Evolutionary conservation across 345 rosid genomes (phyloP), one percentile per base, ranked within the genome.

Genomic region (Eucalyptus leucophloia): DNA sequence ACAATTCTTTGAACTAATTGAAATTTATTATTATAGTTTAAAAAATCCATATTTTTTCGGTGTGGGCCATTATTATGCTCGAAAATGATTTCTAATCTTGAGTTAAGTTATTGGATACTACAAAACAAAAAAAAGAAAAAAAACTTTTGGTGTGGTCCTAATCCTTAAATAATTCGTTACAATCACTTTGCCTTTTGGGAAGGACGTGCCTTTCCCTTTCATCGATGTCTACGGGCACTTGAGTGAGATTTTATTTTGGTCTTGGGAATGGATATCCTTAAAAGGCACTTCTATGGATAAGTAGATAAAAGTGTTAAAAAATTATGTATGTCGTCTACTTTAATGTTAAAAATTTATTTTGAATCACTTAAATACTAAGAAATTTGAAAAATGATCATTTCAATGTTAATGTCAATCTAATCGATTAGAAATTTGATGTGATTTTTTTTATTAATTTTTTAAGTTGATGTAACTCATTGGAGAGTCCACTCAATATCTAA

Each of bases 391-490:
- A 1, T 0, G 1, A 53, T 53, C 5, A 53, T 53, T 8, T 53
- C 1, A 3, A 0, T 53, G 0, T 2, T 8, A 53, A 19, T 7
- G 2, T 51, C 0, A 0, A 19, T 21, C 0, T 8, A 1, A 53
- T 53, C 0, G 2, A 53, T 4, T 1, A 2, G 10, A 53, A 53
- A 21, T 53, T 4, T 0, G 1, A 53, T 0, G 5, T 19, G 0
- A 8, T 4, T 8, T 53, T 53, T 4, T 8, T 21, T 21, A 21
- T 53, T 53, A 53, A 53, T 53, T 8, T 53, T 9, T 53, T 21
- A 53, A 53, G 2, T 53, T 53, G 24, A 19, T 0, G 21, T 51
- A 3, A 18, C 19, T 50, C 1, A 0, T 6, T 1, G 3, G 1
- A 53, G 26, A 19, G 26, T 53, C 2, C 1, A 4, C 0, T 53